Evolutionary conservation across 2,329 filamentous ascomycete species (phyloP), one percentile per base, ranked within the genome.

Genomic region (Ophiostoma piceae): DNA sequence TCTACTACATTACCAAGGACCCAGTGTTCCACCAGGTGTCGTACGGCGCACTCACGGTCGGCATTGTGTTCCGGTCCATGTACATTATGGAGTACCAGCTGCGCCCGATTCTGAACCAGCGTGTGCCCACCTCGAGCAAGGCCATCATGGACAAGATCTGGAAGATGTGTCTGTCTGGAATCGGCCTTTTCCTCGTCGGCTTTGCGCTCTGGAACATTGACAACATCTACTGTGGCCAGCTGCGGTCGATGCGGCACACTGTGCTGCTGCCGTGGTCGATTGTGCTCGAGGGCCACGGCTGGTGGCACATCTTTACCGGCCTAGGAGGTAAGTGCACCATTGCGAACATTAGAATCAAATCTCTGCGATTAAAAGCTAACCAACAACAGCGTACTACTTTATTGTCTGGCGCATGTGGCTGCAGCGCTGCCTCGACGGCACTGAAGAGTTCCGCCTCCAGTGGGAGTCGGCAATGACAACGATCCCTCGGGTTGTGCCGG

Each of bases 391-490:
- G 19, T 96, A 96, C 78, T 90, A 90, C 76, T 92, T 94, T 77
- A 92, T 96, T 74, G 82, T 88, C 16, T 96, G 92, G 92, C 90
- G 91, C 3, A 88, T 94, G 35, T 94, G 91, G 89, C 83, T 95
- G 22, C 86, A 91, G 57, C 88, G 90, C 72, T 92, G 91, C 74
- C 80, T 95, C 67, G 91, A 93, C 72, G 87, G 88, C 3, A 84
- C 84, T 65, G 85, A 90, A 60, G 87, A 93, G 76, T 95, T 88
- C 76, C 82, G 85, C 74, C 80, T 95, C 70, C 75, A 85, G 68
- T 96, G 92, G 92, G 86, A 88, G 1, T 85, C 84, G 32, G 73
- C 87, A 16, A 83, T 87, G 74, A 84, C 82, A 7, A 85, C 81
- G 1, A 77, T 86, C 43, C 84, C 84, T 0, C 80, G 83, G 70